Evolutionary conservation across 176 grass and related monocot species (phyloP).

Genomic region (Thalia dealbata): DNA sequence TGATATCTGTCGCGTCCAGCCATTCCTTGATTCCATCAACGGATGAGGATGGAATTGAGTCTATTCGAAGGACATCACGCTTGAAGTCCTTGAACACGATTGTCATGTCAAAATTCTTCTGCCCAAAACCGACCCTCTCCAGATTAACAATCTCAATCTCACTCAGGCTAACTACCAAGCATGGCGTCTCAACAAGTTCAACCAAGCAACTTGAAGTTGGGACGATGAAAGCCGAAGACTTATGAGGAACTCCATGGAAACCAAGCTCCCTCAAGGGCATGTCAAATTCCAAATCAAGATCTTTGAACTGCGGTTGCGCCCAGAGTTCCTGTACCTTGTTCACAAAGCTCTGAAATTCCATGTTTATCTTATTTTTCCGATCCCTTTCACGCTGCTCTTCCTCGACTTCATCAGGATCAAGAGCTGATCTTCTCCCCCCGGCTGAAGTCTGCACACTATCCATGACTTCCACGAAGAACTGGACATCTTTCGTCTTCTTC

Average conservation of each 20-base stretch:
- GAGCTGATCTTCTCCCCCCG: conserved; percentile 42
- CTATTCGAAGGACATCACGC: conserved; percentile 65
- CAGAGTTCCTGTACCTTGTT: conserved; percentile 73
- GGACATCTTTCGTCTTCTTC: conserved; percentile 88
- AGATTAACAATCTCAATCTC: conserved; percentile 95
- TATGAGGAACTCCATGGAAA: conserved; percentile 80
- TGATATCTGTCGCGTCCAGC: conserved; percentile 86
- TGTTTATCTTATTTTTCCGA: conserved; percentile 64
- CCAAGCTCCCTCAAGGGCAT: conserved; percentile 68
- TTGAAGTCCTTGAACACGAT: conserved; percentile 98
- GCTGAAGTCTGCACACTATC: conserved; percentile 80
- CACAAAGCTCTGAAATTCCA: conserved; percentile 80
- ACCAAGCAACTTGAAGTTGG: conserved; percentile 83
- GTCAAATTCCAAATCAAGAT: conserved; percentile 66
- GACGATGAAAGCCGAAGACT: conserved; percentile 71
- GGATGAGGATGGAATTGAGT: conserved; percentile 70
- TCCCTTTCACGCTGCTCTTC: conserved; percentile 90
- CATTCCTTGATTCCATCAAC: conserved; percentile 84
- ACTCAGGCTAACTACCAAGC: conserved; percentile 61
- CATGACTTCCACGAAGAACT: conserved; percentile 97
- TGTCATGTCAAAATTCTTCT: conserved; percentile 90
- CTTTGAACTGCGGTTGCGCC: conserved; percentile 64
- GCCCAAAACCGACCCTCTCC: conserved; percentile 78
- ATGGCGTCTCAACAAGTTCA: conserved; percentile 66
- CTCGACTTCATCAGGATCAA: conserved; percentile 93